Percentiles rank a stretch among this genome's conserved stretches.
Evolutionary conservation across 225 moss, liverwort and hornwort genomes (phyloP).

Genomic region (Pseudisothecium myosuroides): DNA sequence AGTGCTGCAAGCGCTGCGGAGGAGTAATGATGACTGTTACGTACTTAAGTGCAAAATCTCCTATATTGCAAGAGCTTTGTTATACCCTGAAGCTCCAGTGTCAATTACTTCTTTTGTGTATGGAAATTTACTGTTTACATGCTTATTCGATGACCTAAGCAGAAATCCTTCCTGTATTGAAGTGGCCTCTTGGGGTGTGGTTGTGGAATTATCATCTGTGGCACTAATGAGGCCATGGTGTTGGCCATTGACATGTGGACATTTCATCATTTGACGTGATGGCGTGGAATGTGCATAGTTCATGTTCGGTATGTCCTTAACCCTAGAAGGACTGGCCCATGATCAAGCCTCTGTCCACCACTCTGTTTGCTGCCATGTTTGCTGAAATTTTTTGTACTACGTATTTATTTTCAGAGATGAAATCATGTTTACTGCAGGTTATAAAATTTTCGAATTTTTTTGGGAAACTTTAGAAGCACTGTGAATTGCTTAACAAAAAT

Average conservation of each 20-base stretch:
- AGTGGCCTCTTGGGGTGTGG: neutral
- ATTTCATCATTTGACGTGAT: neutral
- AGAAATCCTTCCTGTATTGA: neutral
- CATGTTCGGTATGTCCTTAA: too few species aligned
- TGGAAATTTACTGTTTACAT: neutral
- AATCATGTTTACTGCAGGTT: too few species aligned
- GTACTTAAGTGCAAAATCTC: neutral
- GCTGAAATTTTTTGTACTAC: too few species aligned
- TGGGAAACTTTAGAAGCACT: too few species aligned
- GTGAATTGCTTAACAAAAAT: too few species aligned
- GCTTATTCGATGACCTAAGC: neutral
- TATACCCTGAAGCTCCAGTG: neutral
- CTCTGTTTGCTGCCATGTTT: too few species aligned
- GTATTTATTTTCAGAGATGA: too few species aligned
- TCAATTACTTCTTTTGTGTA: neutral
- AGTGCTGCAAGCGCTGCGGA: slow-evolving; percentile 84
- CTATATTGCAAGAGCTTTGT: neutral
- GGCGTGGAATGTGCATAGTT: neutral
- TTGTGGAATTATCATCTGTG: neutral
- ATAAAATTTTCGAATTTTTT: too few species aligned
- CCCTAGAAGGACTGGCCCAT: neutral
- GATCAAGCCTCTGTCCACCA: too few species aligned
- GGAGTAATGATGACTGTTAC: slow-evolving; percentile 12
- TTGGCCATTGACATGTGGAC: neutral
- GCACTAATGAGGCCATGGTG: neutral